Conservation (phyloP, 228 moss, liverwort and hornwort species). For the Sphagnum fallax region DNA sequence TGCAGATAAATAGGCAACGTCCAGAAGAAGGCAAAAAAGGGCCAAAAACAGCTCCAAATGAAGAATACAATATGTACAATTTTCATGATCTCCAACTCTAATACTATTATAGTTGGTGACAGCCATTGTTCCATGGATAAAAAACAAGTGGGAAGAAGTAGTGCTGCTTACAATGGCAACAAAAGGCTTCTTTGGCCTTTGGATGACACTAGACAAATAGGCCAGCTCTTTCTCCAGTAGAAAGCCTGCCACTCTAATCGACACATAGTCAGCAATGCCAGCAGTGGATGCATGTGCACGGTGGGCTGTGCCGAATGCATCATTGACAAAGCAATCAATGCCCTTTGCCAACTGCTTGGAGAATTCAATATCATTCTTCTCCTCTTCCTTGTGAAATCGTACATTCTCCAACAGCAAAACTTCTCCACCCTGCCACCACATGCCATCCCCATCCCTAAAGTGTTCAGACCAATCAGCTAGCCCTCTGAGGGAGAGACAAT, state of each 20-base stretch:
- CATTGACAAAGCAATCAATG: conserved; percentile 75
- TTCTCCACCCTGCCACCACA: conserved; percentile 46
- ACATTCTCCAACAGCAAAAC: conserved; percentile 85
- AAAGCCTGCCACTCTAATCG: conserved; percentile 64
- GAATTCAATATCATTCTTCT: conserved; percentile 77
- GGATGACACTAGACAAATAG: conserved; percentile 65
- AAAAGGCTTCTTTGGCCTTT: conserved; percentile 68
- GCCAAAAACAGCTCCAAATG: too few relatives aligned
- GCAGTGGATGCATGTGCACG: conserved; percentile 92
- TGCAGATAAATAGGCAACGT: too few relatives aligned
- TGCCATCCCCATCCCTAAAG: not conserved
- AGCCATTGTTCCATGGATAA: too few relatives aligned
- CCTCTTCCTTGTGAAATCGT: conserved; percentile 93
- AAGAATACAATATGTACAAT: too few relatives aligned
- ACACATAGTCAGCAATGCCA: conserved; percentile 66
- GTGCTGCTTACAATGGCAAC: conserved; percentile 70
- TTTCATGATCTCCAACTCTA: too few relatives aligned
- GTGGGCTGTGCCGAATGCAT: conserved; percentile 96
- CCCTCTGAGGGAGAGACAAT: too few relatives aligned
- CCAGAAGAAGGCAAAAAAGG: too few relatives aligned
- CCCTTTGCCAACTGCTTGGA: conserved; percentile 71
- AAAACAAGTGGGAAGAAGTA: too few relatives aligned
- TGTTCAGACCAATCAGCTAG: too few relatives aligned
- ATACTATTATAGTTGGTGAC: too few relatives aligned
- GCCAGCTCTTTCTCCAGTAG: conserved; percentile 90